Percentiles rank a stretch among this genome's conserved stretches.
These are phyloP conservation scores for Dunaliella primolecta DNA, from an alignment of 139 green algal species.

Conservation along the genomic window DNA sequence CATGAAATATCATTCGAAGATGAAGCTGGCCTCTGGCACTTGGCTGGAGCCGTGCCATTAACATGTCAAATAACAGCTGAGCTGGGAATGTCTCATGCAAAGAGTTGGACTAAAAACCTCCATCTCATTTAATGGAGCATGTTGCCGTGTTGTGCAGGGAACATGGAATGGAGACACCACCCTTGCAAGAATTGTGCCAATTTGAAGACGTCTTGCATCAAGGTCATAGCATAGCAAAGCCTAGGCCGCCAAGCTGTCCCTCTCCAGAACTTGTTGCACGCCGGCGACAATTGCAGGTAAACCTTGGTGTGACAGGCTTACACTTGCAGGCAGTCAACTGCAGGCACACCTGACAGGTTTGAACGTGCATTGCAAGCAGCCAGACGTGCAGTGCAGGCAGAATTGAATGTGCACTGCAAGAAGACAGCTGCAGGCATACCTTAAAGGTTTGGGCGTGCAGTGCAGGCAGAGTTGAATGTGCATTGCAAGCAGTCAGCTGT, in stretches of 20 bases:
- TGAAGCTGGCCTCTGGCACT: not conserved
- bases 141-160: not conserved
- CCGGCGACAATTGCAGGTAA: not conserved
- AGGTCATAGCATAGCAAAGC: not conserved
- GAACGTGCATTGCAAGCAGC: too few species aligned
- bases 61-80: not conserved
- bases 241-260: not conserved
- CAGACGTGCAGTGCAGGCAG: too few species aligned
- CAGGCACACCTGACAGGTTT: too few species aligned
- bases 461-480: too few species aligned
- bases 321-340: too few species aligned
- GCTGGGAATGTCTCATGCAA: not conserved
- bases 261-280: not conserved
- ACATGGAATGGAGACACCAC: not conserved
- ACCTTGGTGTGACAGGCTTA: not conserved
- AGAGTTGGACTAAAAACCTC: too few species aligned
- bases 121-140: too few species aligned
- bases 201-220: not conserved
- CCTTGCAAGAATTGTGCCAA: not conserved
- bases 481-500: too few species aligned
- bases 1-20: not conserved
- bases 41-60: not conserved
- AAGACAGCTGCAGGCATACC: too few species aligned
- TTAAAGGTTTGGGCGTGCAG: too few species aligned
- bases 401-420: too few species aligned